These are phyloP conservation scores for Trametes cubensis DNA, from an alignment of 768 basidiomycete genomes.

Conservation along the genomic window DNA sequence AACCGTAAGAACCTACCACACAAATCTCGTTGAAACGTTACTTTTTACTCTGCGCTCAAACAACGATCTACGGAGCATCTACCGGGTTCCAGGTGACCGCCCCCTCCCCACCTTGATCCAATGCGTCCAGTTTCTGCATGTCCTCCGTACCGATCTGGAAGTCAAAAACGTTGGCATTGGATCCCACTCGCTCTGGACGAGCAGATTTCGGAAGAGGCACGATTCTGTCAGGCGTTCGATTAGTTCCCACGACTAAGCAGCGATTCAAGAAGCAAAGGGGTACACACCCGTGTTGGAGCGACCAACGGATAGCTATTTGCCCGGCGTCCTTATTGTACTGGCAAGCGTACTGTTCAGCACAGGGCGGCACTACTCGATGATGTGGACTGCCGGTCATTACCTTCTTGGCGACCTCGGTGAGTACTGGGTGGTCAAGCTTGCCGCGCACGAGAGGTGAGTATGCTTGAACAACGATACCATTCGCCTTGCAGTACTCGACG, in stretches of 20 bases:
- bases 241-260: not conserved
- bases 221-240: slow-evolving; percentile 34
- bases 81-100: slow-evolving; percentile 55
- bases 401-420: slow-evolving; percentile 59
- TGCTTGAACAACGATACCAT: slow-evolving; percentile 45
- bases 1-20: too few species aligned
- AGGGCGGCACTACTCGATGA: slow-evolving; percentile 40
- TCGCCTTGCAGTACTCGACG: slow-evolving; percentile 61
- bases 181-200: slow-evolving; percentile 43
- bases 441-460: slow-evolving; percentile 69
- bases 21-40: too few species aligned
- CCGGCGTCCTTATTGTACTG: slow-evolving; percentile 55
- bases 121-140: slow-evolving; percentile 45
- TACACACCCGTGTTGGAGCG: slow-evolving; percentile 76
- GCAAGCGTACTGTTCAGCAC: not conserved
- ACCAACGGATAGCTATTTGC: slow-evolving; percentile 91
- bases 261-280: not conserved
- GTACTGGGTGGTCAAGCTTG: slow-evolving; percentile 48
- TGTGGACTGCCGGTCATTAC: slow-evolving; percentile 26
- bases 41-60: too few species aligned
- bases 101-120: slow-evolving; percentile 50
- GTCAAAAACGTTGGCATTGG: slow-evolving; percentile 51
- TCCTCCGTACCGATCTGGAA: slow-evolving; percentile 48
- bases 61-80: slow-evolving; percentile 27
- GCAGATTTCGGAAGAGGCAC: slow-evolving; percentile 55